Percentiles rank a stretch among this genome's conserved stretches.
These are phyloP conservation scores for Candida easanensis DNA, from an alignment of 805 yeast genomes.

Conservation along the genomic window DNA sequence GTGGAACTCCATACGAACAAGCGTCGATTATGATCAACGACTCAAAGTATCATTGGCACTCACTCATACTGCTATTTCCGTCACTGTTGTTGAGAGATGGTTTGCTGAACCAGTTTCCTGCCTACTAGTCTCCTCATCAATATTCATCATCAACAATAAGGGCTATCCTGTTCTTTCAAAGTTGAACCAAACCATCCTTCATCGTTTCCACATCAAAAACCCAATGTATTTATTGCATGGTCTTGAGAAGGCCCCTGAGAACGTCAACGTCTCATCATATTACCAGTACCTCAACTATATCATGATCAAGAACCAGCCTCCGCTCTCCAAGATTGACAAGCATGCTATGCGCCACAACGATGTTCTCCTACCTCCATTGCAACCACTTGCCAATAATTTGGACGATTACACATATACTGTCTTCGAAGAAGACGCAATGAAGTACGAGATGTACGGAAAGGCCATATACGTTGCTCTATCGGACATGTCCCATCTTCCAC, in stretches of 20 bases:
- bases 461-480: slow-evolving; percentile 27
- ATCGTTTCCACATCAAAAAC: slow-evolving; percentile 39
- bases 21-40: slow-evolving; percentile 51
- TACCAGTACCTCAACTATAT: slow-evolving; percentile 43
- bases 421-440: slow-evolving; percentile 68
- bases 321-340: slow-evolving; percentile 30
- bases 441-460: slow-evolving; percentile 58
- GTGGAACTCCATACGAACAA: slow-evolving; percentile 63
- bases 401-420: slow-evolving; percentile 58
- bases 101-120: slow-evolving; percentile 63
- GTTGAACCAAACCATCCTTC: slow-evolving; percentile 48
- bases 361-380: slow-evolving; percentile 53
- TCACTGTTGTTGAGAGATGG: slow-evolving; percentile 60
- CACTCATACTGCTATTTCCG: slow-evolving; percentile 54
- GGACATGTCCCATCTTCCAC: slow-evolving; percentile 17
- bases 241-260: slow-evolving; percentile 38
- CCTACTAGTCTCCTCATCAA: slow-evolving; percentile 51
- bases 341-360: slow-evolving; percentile 30
- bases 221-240: slow-evolving; percentile 54
- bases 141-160: slow-evolving; percentile 57
- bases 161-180: slow-evolving; percentile 65
- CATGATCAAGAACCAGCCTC: slow-evolving; percentile 31
- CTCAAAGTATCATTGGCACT: slow-evolving; percentile 74
- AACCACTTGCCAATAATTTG: slow-evolving; percentile 62
- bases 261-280: slow-evolving; percentile 35